These are phyloP conservation scores for Nakazawaea laoshanensis DNA, from an alignment of 805 yeast genomes.

Conservation along the genomic window DNA sequence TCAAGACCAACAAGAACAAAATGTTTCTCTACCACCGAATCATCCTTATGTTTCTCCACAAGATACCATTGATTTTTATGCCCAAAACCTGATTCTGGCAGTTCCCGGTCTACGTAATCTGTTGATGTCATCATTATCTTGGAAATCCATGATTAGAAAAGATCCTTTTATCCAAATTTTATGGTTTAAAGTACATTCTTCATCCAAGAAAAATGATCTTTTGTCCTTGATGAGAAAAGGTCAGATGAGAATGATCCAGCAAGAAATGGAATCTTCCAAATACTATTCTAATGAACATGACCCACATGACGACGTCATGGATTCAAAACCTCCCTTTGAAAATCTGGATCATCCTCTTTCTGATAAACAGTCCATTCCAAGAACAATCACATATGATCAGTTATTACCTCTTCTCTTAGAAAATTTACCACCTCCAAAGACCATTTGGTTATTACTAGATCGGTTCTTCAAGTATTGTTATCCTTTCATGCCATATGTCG, in stretches of 20 bases:
- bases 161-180: constrained; percentile 34
- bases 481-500: constrained; percentile 39
- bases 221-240: neutral
- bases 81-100: neutral
- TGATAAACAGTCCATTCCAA: no score
- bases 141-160: constrained; percentile 39
- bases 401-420: constrained; percentile 1
- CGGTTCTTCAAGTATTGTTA: constrained; percentile 29
- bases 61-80: constrained; percentile 6
- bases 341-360: no score
- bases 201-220: neutral
- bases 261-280: neutral
- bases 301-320: no score
- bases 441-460: constrained; percentile 28
- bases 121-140: constrained; percentile 35
- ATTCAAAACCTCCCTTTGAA: no score
- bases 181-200: constrained; percentile 19
- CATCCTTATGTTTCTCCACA: constrained; percentile 4
- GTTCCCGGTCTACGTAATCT: constrained; percentile 19
- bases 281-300: neutral
- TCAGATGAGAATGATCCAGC: neutral
- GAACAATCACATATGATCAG: constrained; percentile 2
- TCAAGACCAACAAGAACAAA: neutral
- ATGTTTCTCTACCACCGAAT: constrained; percentile 2
- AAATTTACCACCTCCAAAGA: constrained; percentile 20